Evolutionary conservation across 2,329 filamentous ascomycete species (phyloP), one percentile per base, ranked within the genome.

Genomic region (Xylariales sp.): DNA sequence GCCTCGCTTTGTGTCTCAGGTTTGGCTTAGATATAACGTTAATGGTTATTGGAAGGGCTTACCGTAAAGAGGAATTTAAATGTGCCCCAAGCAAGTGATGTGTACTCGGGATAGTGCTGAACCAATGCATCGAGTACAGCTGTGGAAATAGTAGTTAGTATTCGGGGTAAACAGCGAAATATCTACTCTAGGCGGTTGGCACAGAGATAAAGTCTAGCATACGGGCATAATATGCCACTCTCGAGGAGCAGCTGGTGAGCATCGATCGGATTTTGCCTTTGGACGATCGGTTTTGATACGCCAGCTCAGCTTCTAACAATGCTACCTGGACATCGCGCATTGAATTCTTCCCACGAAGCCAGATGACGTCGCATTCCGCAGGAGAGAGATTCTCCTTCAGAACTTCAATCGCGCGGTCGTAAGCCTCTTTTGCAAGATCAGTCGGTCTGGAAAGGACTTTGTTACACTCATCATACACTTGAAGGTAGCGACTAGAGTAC

Each of bases 71-170:
- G 18, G 14, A 41, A 31, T 10, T 41, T 41, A 20, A 41, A 29
- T 5, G 39, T 28, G 3, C 39, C 39, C 39, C 39, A 41, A 11
- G 23, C 39, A 2, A 41, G 15, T 5, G 39, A 29, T 0, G 31
- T 30, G 14, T 32, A 41, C 24, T 41, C 39, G 6, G 39, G 39
- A 33, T 41, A 36, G 8, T 41, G 39, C 21, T 41, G 39, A 6
- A 20, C 27, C 13, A 41, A n/a, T 11, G 33, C 30, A n/a, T 41
- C 39, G 2, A 41, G 29, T 23, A 41, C 12, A 18, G 29, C 16
- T 29, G n/a, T 15, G 15, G 15, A 33, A 4, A 2, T 1, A 5
- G 16, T 20, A 5, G 31, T 23, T 13, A 25, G 15, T 4, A 23
- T 4, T 15, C 21, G 5, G 6, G 19, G 15, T 33, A 20, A 8